Base-by-base conservation (phyloP, 2,329 filamentous ascomycete genomes). In the Ceratocystis alfenasii region DNA sequence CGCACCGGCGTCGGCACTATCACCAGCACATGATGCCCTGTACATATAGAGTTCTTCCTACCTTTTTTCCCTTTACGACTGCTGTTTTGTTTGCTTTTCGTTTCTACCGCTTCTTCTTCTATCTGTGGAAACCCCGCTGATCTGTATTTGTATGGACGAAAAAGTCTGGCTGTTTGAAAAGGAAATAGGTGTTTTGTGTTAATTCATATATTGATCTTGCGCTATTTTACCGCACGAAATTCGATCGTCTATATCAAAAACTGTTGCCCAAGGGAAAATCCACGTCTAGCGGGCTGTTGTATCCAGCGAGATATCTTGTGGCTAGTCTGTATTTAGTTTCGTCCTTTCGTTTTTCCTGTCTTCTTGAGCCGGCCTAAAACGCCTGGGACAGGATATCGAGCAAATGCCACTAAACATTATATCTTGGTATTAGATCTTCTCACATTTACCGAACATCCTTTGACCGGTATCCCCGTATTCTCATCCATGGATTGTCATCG, bases 141-240 rank as follows among this genome's bases (percentile, higher is more conserved):
- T 65, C 28, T 67, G 65, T 62, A 64, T 67, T 55, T 67, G 62
- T 67, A 66, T 65, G 55, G 59, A 61, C 55, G 57, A 61, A 62
- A 59, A 33, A 59, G 55, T 33, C 25, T 59, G 55, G 55, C 55
- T 59, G 55, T 59, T 17, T 59, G 55, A 59, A 33, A 33, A 33
- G 55, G 33, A 59, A 59, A 59, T 59, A 59, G 28, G 55, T 59
- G 55, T 20, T 59, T 36, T n/a, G 2, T 36, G 55, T 59, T 59
- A 59, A 33, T 6, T 59, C 20, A 5, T 33, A 59, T 36, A 36
- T 36, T 36, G 55, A 59, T 59, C 15, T 33, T 36, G 48, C 48
- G 48, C 48, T 25, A n/a, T 53, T 22, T 25, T 53, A 28, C 22
- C 20, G 22, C 22, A 15, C 10, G 10, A 10, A 22, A 22, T 53